Evolutionary conservation across 208 protist genomes (phyloP), one percentile per base, ranked within the genome.

Genomic region (Leishmania tropica): DNA sequence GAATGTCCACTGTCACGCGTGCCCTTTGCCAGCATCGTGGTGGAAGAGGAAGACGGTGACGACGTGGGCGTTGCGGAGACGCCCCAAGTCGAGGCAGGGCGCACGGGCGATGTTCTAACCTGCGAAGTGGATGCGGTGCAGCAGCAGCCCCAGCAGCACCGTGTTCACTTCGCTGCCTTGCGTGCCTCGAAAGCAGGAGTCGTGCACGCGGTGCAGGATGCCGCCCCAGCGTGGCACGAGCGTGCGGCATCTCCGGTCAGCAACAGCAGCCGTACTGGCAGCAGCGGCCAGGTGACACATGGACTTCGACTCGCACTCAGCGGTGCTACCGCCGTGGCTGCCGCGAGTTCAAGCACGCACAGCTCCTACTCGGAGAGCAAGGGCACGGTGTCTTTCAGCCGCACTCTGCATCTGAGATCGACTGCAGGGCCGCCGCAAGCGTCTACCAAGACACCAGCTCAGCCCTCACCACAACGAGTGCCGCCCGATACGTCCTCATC

Each of bases 21-120:
- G 10, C 85, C 85, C 1, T 86, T 86, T 45, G 37, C 65, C 28
- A 84, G 78, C 51, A 78, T 88, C 31, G 81, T 88, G 8, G 76
- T 88, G 6, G 85, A 82, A 19, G 85, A 82, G 0, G 82, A 79
- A 1, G 56, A 77, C 6, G 85, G 40, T 0, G 76, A 47, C 40
- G 35, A 45, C 3, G 51, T 74, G 24, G 45, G 11, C 70, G 24
- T 37, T 51, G 13, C 72, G 28, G 72, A 62, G 72, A 35, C 31
- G 31, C 51, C 21, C 35, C 72, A 35, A 76, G 28, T 31, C 35
- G 72, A 15, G 35, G 51, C 42, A 8, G 24, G 31, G 1, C 45
- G 28, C 54, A 17, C 21, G 1, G 45, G 19, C 19, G 45, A 74
- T 37, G 70, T 28, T 3, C 42, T 48, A 2, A 5, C 42, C 70